phyloP scores from a whole-genome alignment of 2,329 filamentous ascomycete species.

The Ceratocystis ficicola region DNA sequence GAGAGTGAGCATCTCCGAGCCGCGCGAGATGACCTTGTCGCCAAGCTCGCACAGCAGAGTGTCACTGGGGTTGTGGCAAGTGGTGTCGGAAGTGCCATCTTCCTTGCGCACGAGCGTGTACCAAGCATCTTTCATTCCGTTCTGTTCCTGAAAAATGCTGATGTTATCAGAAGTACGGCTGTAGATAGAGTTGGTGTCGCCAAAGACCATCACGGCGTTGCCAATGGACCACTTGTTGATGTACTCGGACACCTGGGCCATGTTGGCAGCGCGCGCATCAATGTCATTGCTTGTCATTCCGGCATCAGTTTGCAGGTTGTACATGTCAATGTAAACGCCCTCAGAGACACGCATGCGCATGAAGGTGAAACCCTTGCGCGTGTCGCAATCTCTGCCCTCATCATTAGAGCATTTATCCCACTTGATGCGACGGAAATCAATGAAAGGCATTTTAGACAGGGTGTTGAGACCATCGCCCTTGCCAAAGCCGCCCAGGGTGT shows the following conservation, averaged over 20 bases:
- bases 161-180: conserved; percentile 46
- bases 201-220: conserved; percentile 51
- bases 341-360: conserved; percentile 44
- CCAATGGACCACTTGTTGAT: conserved; percentile 44
- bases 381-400: conserved; percentile 48
- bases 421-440: conserved; percentile 43
- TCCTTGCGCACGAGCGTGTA: conserved; percentile 42
- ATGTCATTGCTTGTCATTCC: conserved; percentile 43
- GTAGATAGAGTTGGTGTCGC: conserved; percentile 55
- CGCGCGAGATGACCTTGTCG: conserved; percentile 54
- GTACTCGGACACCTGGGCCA: conserved; percentile 47
- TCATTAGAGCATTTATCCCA: conserved; percentile 48
- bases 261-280: conserved; percentile 44
- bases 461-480: conserved; percentile 55
- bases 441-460: conserved; percentile 46
- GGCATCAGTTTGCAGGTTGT: conserved; percentile 57
- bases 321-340: conserved; percentile 47
- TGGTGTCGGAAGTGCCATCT: conserved; percentile 33
- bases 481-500: conserved; percentile 51
- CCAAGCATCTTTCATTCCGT: conserved; percentile 47
- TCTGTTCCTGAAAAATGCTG: conserved; percentile 38
- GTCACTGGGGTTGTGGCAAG: conserved; percentile 48
- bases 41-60: conserved; percentile 49
- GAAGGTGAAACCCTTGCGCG: conserved; percentile 57
- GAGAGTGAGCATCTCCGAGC: conserved; percentile 36